Percentiles rank a stretch among this genome's conserved stretches.
These are phyloP conservation scores for Alectoria sarmentosa DNA, from an alignment of 495 filamentous ascomycete genomes.

Conservation along the genomic window DNA sequence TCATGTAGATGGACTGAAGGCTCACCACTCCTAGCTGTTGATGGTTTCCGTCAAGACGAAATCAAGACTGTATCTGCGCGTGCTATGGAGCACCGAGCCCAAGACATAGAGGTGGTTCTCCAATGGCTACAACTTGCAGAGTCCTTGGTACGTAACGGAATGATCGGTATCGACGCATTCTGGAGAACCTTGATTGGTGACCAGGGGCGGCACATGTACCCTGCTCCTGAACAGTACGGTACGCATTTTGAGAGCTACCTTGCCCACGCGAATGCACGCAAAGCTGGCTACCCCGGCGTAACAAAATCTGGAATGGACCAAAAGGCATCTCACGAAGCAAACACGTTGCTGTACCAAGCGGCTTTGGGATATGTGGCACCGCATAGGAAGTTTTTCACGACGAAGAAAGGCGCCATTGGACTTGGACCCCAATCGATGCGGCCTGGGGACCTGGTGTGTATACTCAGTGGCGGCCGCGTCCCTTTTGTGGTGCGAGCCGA, in stretches of 20 bases:
- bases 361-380: constrained; percentile 8
- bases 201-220: not conserved
- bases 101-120: not conserved
- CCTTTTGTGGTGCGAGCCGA: constrained; percentile 19
- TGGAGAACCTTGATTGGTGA: constrained; percentile 10
- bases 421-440: constrained; percentile 20
- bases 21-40: constrained; percentile 7
- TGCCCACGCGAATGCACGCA: not conserved
- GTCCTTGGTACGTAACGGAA: constrained; percentile 3
- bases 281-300: not conserved
- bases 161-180: constrained; percentile 6
- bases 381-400: constrained; percentile 16
- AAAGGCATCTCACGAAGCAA: not conserved
- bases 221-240: constrained; percentile 8
- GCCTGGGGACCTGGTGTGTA: constrained; percentile 22
- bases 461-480: constrained; percentile 16
- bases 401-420: constrained; percentile 16
- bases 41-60: constrained; percentile 2
- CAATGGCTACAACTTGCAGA: constrained; percentile 7
- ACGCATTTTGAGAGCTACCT: constrained; percentile 6
- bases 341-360: constrained; percentile 8
- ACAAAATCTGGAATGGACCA: not conserved
- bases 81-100: not conserved
- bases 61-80: not conserved
- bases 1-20: constrained; percentile 1